Evolutionary conservation across 768 basidiomycete genomes (phyloP), one percentile per base, ranked within the genome.

Genomic region (Cyathus striatus): DNA sequence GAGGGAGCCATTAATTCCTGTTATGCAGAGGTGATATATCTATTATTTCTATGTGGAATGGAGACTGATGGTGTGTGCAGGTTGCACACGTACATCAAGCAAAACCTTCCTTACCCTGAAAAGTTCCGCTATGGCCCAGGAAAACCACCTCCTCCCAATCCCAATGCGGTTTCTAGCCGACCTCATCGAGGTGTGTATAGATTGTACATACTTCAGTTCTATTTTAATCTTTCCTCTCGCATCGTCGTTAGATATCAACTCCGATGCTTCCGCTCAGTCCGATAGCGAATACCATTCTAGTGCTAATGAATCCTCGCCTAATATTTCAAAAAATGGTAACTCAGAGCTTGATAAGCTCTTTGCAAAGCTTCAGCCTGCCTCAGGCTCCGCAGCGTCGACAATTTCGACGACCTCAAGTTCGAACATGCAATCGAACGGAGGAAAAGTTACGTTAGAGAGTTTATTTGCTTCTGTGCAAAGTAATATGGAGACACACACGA

Each of bases 1-100:
- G 16, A 73, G 86, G 30, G 86, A 88, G 57, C 76, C 82, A 18
- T 70, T 90, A 64, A 75, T 76, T 39, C 78, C 85, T 44, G 83
- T 86, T 36, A 75, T 89, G 66, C 64, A 73, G 55, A 75, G 84
- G 85, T 83, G 48, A 42, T 55, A 18, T 21, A 10, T 37, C 13
- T 3, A 14, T 24, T 13, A 25, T 16, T 3, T 2, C n/a, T 22
- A 36, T n/a, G n/a, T n/a, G n/a, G n/a, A n/a, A n/a, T n/a, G n/a
- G n/a, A n/a, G n/a, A n/a, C n/a, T n/a, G n/a, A n/a, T n/a, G n/a
- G n/a, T n/a, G n/a, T n/a, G 46, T 23, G 24, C 38, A 85, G 84
- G 51, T 60, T 89, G 17, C 83, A 83, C 57, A 70, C 69, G 1
- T 87, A 78, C 52, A 74, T 87, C 57, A 80, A 78, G 64, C 68